Percentiles rank a stretch among this genome's conserved stretches.
Conservation (phyloP, 768 basidiomycete genomes). For the Suillus ampliporus region DNA sequence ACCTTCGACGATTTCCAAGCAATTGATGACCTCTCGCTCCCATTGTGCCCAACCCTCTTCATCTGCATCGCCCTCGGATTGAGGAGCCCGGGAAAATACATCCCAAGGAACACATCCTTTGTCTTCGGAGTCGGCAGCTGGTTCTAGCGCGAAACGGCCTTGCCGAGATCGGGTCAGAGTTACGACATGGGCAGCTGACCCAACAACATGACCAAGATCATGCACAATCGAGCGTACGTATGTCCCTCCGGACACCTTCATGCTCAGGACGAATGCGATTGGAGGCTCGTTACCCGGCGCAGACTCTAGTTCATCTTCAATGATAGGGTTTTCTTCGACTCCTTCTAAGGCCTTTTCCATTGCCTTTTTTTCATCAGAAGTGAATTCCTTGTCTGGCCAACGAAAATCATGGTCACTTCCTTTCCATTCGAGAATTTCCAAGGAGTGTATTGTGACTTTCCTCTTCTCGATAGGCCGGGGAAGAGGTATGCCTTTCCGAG, state of each 20-base stretch:
- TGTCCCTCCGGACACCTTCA: slow-evolving; percentile 96
- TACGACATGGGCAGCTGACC: slow-evolving; percentile 92
- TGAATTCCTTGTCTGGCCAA: slow-evolving; percentile 77
- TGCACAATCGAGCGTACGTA: slow-evolving; percentile 97
- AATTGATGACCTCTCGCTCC: slow-evolving; percentile 81
- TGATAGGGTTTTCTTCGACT: slow-evolving; percentile 44
- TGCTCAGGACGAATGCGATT: slow-evolving; percentile 82
- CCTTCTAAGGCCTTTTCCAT: slow-evolving; percentile 68
- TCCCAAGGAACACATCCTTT: slow-evolving; percentile 75
- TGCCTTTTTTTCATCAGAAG: slow-evolving; percentile 69
- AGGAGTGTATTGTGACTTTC: slow-evolving; percentile 77
- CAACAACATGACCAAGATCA: slow-evolving; percentile 84
- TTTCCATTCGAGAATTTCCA: slow-evolving; percentile 82
- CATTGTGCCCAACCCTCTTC: slow-evolving; percentile 76
- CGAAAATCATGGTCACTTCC: slow-evolving; percentile 75
- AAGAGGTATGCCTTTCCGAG: slow-evolving; percentile 86
- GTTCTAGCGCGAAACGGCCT: slow-evolving; percentile 71
- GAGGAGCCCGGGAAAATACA: slow-evolving; percentile 65
- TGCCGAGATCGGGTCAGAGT: slow-evolving; percentile 89
- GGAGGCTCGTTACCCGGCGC: slow-evolving; percentile 49
- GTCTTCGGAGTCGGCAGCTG: slow-evolving; percentile 55
- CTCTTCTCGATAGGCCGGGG: slow-evolving; percentile 94
- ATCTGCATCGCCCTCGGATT: slow-evolving; percentile 57
- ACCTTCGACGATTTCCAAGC: slow-evolving; percentile 60
- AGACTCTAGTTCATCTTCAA: slow-evolving; percentile 41